A percentile compares a stretch with the other conserved stretches of the same genome.
Conservation (phyloP, 768 basidiomycete species). For the Exsudoporus frostii region DNA sequence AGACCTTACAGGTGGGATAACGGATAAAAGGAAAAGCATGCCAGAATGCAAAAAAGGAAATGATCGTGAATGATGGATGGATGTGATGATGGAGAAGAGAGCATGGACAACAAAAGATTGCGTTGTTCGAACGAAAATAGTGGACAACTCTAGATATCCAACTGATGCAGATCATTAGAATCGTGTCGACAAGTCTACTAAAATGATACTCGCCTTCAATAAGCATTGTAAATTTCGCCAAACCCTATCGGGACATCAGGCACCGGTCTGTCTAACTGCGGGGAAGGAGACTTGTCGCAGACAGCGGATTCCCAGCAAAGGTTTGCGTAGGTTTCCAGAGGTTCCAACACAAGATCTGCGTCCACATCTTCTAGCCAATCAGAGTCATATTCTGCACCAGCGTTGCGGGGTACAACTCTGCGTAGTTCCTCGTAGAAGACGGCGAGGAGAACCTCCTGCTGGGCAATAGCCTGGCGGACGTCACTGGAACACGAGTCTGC, state of each 20-base stretch:
- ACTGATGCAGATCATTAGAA: background rate
- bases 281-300: constrained; percentile 13
- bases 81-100: background rate
- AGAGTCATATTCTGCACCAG: constrained; percentile 15
- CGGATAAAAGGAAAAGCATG: constrained; percentile 2
- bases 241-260: constrained; percentile 31
- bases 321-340: constrained; percentile 27
- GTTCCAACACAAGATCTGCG: constrained; percentile 27
- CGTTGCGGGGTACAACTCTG: constrained; percentile 18
- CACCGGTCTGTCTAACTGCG: constrained; percentile 10
- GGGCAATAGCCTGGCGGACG: constrained; percentile 31
- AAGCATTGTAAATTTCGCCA: constrained; percentile 21
- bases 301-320: constrained; percentile 31
- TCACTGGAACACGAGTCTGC: constrained; percentile 31
- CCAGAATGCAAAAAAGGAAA: constrained; percentile 5
- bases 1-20: constrained; percentile 1
- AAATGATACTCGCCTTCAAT: constrained; percentile 13
- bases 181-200: background rate
- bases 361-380: constrained; percentile 30
- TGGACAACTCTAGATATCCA: background rate
- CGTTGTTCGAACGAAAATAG: constrained; percentile 11
- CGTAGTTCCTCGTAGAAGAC: constrained; percentile 31
- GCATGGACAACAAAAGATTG: background rate
- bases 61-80: background rate
- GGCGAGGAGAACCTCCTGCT: constrained; percentile 33